Evolutionary conservation across 2,329 filamentous ascomycete species (phyloP).

Genomic region (Exophiala viscosa): DNA sequence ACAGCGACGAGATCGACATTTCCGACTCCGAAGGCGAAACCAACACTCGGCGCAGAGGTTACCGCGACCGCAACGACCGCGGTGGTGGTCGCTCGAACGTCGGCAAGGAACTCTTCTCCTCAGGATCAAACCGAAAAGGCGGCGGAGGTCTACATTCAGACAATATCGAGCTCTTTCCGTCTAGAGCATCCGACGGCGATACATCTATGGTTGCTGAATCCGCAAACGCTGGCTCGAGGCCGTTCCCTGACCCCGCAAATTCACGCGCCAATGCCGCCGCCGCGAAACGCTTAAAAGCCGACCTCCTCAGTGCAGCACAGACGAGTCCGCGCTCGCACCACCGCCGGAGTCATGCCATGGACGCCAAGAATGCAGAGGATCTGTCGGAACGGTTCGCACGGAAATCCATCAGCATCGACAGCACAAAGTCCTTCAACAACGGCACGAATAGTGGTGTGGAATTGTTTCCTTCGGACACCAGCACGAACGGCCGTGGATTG

Average conservation of each 20-base stretch:
- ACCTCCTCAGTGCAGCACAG: slow-evolving; percentile 53
- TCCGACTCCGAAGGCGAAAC: slow-evolving; percentile 33
- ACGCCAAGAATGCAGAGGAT: slow-evolving; percentile 53
- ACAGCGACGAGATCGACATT: slow-evolving; percentile 43
- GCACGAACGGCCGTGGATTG: slow-evolving; percentile 40
- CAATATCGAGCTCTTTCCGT: slow-evolving; percentile 45
- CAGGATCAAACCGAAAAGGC: slow-evolving; percentile 43
- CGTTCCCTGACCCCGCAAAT: slow-evolving; percentile 28
- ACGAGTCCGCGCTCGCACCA: slow-evolving; percentile 38
- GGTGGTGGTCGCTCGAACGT: slow-evolving; percentile 33
- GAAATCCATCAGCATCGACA: slow-evolving; percentile 28
- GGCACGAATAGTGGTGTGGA: slow-evolving; percentile 35
- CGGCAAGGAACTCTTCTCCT: slow-evolving; percentile 60
- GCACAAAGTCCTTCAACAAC: slow-evolving; percentile 24
- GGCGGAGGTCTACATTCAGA: slow-evolving; percentile 20
- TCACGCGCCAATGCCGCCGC: slow-evolving; percentile 27
- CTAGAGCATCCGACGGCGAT: slow-evolving; percentile 28
- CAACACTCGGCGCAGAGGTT: slow-evolving; percentile 36
- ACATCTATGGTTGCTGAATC: slow-evolving; percentile 28
- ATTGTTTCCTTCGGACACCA: slow-evolving; percentile 31
- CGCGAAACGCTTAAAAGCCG: slow-evolving; percentile 47
- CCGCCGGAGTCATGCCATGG: slow-evolving; percentile 50
- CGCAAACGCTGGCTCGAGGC: slow-evolving; percentile 41
- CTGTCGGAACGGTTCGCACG: slow-evolving; percentile 35
- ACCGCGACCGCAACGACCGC: slow-evolving; percentile 43